Conservation (phyloP, 2,329 filamentous ascomycete genomes). For the Ophiobolus disseminans region DNA sequence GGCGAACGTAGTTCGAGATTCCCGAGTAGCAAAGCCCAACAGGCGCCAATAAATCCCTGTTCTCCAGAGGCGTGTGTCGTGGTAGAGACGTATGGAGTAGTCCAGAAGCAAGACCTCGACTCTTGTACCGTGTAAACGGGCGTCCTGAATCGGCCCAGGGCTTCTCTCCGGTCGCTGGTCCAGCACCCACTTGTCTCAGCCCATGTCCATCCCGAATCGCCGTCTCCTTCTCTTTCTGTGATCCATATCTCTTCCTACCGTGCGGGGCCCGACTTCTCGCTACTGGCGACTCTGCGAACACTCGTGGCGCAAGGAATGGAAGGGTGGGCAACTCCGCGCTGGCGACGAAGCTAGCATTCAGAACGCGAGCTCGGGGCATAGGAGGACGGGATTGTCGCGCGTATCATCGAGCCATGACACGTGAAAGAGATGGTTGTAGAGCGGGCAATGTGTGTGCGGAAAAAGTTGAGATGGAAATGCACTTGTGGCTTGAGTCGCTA, state of each 20-base stretch:
- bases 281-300: constrained; percentile 34
- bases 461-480: constrained; percentile 28
- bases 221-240: constrained; percentile 24
- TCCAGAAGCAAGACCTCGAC: constrained; percentile 2
- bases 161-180: background rate
- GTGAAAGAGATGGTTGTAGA: constrained; percentile 12
- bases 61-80: no score
- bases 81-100: constrained; percentile 8
- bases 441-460: constrained; percentile 6
- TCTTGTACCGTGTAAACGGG: background rate
- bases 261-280: constrained; percentile 16
- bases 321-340: constrained; percentile 42
- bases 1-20: constrained; percentile 29
- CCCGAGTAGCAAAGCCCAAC: constrained; percentile 31
- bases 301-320: constrained; percentile 50
- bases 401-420: constrained; percentile 43
- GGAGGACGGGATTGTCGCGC: constrained; percentile 17
- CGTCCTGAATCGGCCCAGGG: background rate
- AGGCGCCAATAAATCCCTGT: no score
- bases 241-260: constrained; percentile 8
- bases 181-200: background rate
- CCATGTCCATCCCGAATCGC: background rate
- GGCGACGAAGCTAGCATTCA: constrained; percentile 42
- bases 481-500: constrained; percentile 21
- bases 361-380: constrained; percentile 44